phyloP scores from a whole-genome alignment of 352 stramenopile genomes.

The Globisporangium polare region DNA sequence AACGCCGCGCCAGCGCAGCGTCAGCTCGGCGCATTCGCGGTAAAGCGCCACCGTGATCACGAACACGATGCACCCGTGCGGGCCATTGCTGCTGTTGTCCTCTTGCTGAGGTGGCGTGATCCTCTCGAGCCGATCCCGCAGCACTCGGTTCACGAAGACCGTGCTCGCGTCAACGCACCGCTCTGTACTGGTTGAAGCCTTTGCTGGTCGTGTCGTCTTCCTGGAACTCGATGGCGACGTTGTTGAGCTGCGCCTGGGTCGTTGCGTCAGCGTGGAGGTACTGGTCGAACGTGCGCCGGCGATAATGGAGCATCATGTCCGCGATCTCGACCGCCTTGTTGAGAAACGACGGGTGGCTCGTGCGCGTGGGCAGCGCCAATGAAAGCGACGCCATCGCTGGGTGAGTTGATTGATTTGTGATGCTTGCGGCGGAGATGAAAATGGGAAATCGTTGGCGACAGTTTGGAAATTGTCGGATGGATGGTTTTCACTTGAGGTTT shows the following conservation, averaged over 20 bases:
- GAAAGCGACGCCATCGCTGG: constrained; percentile 11
- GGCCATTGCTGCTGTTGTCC: neutral
- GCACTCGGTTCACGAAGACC: constrained; percentile 1
- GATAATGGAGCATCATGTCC: neutral
- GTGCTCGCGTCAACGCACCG: neutral
- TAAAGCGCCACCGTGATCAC: neutral
- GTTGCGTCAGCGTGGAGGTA: neutral
- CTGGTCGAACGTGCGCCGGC: neutral
- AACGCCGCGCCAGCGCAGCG: constrained; percentile 17
- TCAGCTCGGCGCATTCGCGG: constrained; percentile 36
- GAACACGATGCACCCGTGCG: constrained; percentile 4
- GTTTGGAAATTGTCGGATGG: neutral
- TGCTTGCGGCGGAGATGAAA: neutral
- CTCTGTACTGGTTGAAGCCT: neutral
- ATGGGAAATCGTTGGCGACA: neutral
- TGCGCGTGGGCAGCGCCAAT: constrained; percentile 35
- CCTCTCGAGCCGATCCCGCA: neutral
- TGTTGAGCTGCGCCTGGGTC: neutral
- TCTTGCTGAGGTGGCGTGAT: neutral
- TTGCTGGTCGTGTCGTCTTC: neutral
- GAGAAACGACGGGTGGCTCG: constrained; percentile 26
- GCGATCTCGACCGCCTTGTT: constrained; percentile 1
- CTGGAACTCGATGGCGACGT: neutral
- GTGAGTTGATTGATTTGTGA: neutral
- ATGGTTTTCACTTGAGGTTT: neutral